These are phyloP conservation scores for Eucalyptus dawsonii DNA, from an alignment of 345 rosid species.

Conservation along the genomic window DNA sequence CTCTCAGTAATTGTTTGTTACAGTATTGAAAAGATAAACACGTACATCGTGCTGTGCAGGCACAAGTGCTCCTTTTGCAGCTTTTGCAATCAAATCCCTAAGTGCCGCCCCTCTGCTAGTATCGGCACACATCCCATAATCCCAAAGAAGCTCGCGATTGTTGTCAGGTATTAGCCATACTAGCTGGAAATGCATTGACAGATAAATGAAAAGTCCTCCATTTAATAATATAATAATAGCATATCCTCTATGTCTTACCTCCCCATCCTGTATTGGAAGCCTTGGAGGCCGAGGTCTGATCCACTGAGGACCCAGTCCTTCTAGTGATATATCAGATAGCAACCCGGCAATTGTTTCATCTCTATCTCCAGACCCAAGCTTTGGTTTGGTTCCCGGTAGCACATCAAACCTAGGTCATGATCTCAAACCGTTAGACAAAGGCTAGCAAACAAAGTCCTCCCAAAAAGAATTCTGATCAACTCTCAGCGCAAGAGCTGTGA, in stretches of 20 bases:
- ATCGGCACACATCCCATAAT: slow-evolving; percentile 96
- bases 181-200: slow-evolving; percentile 31
- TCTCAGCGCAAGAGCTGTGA: not conserved
- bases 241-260: slow-evolving; percentile 21
- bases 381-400: slow-evolving; percentile 56
- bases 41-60: slow-evolving; percentile 79
- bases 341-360: slow-evolving; percentile 49
- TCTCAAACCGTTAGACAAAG: not conserved
- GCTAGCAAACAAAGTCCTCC: not conserved
- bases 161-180: slow-evolving; percentile 93
- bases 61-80: slow-evolving; percentile 68
- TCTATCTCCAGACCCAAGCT: slow-evolving; percentile 84
- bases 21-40: not conserved
- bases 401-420: slow-evolving; percentile 58
- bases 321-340: slow-evolving; percentile 31
- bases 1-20: not conserved
- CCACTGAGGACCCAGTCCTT: slow-evolving; percentile 64
- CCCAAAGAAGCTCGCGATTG: slow-evolving; percentile 97
- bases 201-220: not conserved
- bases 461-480: not conserved
- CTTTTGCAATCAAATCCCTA: slow-evolving; percentile 76
- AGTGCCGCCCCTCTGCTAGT: slow-evolving; percentile 90
- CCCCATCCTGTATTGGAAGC: slow-evolving; percentile 67
- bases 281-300: slow-evolving; percentile 82
- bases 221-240: not conserved